phyloP scores from a whole-genome alignment of 495 filamentous ascomycete species.

The Hypoxylon fuscum region DNA sequence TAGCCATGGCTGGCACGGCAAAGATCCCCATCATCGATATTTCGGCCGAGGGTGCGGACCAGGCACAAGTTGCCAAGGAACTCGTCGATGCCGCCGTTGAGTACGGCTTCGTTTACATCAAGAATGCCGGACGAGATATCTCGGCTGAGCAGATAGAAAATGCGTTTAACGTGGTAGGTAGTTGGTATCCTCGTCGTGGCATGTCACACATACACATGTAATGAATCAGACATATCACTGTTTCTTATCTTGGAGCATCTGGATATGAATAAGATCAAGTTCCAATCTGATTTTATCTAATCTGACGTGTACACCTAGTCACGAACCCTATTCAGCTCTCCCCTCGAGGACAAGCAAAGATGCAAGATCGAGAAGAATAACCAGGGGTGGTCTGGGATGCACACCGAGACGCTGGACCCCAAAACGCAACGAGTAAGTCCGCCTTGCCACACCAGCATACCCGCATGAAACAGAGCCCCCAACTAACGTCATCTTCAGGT shows the following conservation, averaged over 20 bases:
- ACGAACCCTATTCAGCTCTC: constrained; percentile 77
- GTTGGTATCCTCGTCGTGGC: neutral
- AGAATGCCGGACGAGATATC: constrained; percentile 72
- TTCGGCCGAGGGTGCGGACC: constrained; percentile 59
- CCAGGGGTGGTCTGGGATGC: constrained; percentile 88
- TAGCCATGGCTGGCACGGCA: constrained; percentile 57
- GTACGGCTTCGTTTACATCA: constrained; percentile 91
- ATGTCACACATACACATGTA: neutral
- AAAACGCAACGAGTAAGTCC: constrained; percentile 80
- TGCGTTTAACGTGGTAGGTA: constrained; percentile 76
- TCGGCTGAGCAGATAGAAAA: constrained; percentile 69
- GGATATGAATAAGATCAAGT: neutral
- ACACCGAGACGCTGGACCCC: constrained; percentile 87
- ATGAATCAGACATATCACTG: too few species aligned
- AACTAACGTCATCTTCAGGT: constrained; percentile 57
- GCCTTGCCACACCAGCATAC: neutral
- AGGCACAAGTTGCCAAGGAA: constrained; percentile 68
- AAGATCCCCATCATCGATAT: constrained; percentile 87
- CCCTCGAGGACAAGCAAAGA: constrained; percentile 73
- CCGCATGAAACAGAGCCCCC: neutral
- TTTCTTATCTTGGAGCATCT: neutral
- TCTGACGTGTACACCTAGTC: constrained; percentile 71
- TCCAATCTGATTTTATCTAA: constrained; percentile 7
- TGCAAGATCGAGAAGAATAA: constrained; percentile 82
- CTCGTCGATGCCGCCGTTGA: constrained; percentile 82